Percentiles rank a stretch among this genome's conserved stretches.
Evolutionary conservation across 2,329 filamentous ascomycete species (phyloP).

Genomic region (Fonsecaea monophora): DNA sequence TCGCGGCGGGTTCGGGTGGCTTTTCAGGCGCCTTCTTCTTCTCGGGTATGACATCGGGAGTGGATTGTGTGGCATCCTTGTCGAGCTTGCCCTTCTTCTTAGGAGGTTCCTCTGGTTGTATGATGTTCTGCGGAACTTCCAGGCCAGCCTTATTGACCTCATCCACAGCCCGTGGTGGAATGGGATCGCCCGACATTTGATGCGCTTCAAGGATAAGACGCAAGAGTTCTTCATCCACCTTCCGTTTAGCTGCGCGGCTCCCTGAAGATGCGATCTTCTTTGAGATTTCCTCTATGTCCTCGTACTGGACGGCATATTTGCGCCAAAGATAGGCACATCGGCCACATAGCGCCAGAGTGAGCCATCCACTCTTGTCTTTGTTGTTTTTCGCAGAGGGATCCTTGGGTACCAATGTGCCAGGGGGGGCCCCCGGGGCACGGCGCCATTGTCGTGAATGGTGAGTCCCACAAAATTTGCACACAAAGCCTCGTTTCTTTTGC

Average conservation of each 20-base stretch:
- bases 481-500: conserved; percentile 79
- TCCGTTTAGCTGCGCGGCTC: conserved; percentile 82
- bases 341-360: conserved; percentile 82
- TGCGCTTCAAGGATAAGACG: conserved; percentile 54
- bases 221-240: conserved; percentile 85
- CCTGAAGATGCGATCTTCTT: conserved; percentile 84
- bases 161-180: conserved; percentile 51
- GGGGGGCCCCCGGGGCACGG: conserved; percentile 77
- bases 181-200: conserved; percentile 51
- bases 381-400: conserved; percentile 68
- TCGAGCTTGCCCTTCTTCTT: conserved; percentile 68
- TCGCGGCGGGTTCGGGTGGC: conserved; percentile 61
- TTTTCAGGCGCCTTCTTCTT: conserved; percentile 69
- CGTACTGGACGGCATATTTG: conserved; percentile 94
- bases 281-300: conserved; percentile 86
- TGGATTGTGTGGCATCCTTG: conserved; percentile 56
- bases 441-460: conserved; percentile 88
- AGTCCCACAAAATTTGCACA: conserved; percentile 90
- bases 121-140: conserved; percentile 45
- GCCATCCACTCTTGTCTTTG: conserved; percentile 78
- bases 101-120: conserved; percentile 55
- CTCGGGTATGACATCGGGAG: conserved; percentile 52
- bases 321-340: conserved; percentile 94
- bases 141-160: conserved; percentile 54
- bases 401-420: conserved; percentile 71